Conservation (phyloP, 352 stramenopile genomes). For the Phytophthora sansomeana region DNA sequence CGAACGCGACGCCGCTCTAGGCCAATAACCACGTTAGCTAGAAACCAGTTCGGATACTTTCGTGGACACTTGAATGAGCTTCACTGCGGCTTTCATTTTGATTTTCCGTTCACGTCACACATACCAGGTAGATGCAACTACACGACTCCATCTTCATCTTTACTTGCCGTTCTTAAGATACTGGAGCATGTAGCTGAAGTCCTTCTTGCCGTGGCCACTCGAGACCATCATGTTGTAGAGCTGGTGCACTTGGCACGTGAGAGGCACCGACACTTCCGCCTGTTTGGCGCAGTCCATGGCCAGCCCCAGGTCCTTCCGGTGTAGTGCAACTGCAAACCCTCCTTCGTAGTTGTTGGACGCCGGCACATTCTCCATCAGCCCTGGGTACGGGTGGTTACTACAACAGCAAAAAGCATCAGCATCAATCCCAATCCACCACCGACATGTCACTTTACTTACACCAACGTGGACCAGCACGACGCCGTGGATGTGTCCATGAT, state of each 20-base stretch:
- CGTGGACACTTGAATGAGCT: neutral
- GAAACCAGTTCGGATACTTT: no score
- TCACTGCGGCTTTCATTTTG: conserved; percentile 25
- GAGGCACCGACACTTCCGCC: conserved; percentile 77
- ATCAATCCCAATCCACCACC: neutral
- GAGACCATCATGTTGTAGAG: conserved; percentile 88
- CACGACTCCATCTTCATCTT: conserved; percentile 3
- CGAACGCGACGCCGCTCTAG: conserved; percentile 74
- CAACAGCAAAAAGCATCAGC: conserved; percentile 1
- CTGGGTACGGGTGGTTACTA: conserved; percentile 95
- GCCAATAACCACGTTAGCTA: conserved; percentile 45
- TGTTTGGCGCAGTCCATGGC: conserved; percentile 92
- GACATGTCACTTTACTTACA: conserved; percentile 67
- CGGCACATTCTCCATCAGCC: conserved; percentile 90
- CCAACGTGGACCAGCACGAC: conserved; percentile 96
- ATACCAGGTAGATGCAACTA: conserved; percentile 4
- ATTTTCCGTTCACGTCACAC: conserved; percentile 27
- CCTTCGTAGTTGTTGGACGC: conserved; percentile 90
- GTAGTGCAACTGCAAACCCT: conserved; percentile 92
- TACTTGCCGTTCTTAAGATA: conserved; percentile 84
- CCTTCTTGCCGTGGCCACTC: conserved; percentile 80
- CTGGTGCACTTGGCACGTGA: conserved; percentile 81
- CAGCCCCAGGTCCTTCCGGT: conserved; percentile 98
- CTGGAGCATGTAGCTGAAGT: conserved; percentile 88
- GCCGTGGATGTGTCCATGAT: conserved; percentile 98